A percentile compares a stretch with the other conserved stretches of the same genome.
Evolutionary conservation across 176 grass and related monocot genomes (phyloP).

Genomic region (sorghum (Sorghum bicolor)): Sorghum_bicolor_NCBIv3 NC_012871.2:16281501-16282000

Average conservation of each 20-base stretch:
- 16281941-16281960: background rate
- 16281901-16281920: background rate
- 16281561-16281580: background rate
- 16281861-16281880: constrained; percentile 41
- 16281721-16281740: background rate
- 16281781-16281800: constrained; percentile 63
- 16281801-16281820: constrained; percentile 69
- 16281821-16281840: constrained; percentile 78
- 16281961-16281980: constrained; percentile 50
- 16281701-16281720: background rate
- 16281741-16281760: constrained; percentile 79
- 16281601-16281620: background rate
- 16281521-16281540: background rate
- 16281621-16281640: background rate
- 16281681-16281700: background rate
- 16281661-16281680: background rate
- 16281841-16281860: constrained; percentile 98
- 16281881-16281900: background rate
- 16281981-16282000: constrained; percentile 62
- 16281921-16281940: background rate
- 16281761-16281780: constrained; percentile 83
- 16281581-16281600: background rate
- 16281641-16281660: background rate
- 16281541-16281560: background rate
- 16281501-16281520: background rate